These are phyloP conservation scores for Lenzites betulinus DNA, from an alignment of 768 basidiomycete genomes.

Conservation along the genomic window DNA sequence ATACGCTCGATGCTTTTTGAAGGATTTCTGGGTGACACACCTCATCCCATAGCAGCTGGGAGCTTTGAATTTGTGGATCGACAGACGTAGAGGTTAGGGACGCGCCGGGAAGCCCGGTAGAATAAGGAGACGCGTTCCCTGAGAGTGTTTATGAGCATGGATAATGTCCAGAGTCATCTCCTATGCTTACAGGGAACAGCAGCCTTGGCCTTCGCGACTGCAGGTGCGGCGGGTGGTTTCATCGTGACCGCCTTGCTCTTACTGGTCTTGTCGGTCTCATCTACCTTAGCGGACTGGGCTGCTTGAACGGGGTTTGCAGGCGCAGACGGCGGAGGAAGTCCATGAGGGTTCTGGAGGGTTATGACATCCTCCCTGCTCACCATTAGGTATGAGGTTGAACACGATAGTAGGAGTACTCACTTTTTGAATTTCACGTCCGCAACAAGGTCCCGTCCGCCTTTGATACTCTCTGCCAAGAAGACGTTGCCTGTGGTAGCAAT, in stretches of 20 bases:
- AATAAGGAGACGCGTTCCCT: conserved; percentile 94
- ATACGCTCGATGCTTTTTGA: neutral
- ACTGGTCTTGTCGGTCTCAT: conserved; percentile 21
- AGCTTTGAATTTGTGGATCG: conserved; percentile 68
- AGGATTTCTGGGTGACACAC: conserved; percentile 36
- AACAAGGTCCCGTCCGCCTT: conserved; percentile 84
- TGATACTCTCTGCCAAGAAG: conserved; percentile 88
- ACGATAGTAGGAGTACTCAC: conserved; percentile 39
- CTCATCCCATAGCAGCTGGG: conserved; percentile 95
- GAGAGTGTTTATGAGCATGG: neutral
- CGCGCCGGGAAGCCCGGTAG: conserved; percentile 86
- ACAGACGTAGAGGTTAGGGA: conserved; percentile 93
- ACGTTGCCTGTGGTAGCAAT: conserved; percentile 92
- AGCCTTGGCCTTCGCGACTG: conserved; percentile 52
- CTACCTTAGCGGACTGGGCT: conserved; percentile 29
- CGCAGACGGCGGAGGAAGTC: conserved; percentile 60
- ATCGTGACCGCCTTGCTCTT: conserved; percentile 36
- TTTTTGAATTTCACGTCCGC: conserved; percentile 84
- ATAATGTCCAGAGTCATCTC: neutral
- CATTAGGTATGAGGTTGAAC: neutral
- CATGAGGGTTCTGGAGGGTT: conserved; percentile 91
- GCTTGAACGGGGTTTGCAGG: conserved; percentile 31
- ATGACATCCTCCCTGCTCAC: conserved; percentile 77
- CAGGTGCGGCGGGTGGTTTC: conserved; percentile 34
- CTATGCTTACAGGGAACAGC: conserved; percentile 59